Percentiles rank a stretch among this genome's conserved stretches.
phyloP scores from a whole-genome alignment of 148 eudicot genomes.

The Camellia granthamiana region DNA sequence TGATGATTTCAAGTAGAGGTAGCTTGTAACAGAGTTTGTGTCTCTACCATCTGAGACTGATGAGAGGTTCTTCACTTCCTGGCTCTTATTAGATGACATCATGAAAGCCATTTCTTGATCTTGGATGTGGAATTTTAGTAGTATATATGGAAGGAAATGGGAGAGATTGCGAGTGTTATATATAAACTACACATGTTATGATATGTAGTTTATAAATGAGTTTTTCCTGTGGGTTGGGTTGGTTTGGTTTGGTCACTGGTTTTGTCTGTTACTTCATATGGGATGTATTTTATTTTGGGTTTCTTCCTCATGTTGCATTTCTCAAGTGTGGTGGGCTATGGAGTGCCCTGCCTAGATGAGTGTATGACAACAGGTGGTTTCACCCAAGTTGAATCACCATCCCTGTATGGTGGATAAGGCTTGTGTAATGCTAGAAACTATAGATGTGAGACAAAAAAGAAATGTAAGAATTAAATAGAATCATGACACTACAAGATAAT shows the following conservation, averaged over 20 bases:
- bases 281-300: neutral
- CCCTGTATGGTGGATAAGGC: no score
- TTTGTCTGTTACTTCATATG: neutral
- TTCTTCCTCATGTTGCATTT: neutral
- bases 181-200: neutral
- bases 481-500: no score
- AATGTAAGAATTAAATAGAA: no score
- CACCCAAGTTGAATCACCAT: no score
- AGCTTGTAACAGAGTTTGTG: constrained; percentile 18
- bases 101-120: constrained; percentile 25
- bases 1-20: constrained; percentile 31
- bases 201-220: no score
- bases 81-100: constrained; percentile 17
- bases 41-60: constrained; percentile 11
- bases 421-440: no score
- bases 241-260: neutral
- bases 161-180: neutral
- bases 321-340: no score
- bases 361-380: neutral
- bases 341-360: neutral
- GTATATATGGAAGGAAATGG: neutral
- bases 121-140: neutral
- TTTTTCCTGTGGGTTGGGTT: neutral
- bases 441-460: no score
- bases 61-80: neutral